Evolutionary conservation across 73 alveolate species (phyloP).

Genomic region (Diophrys appendiculata): DNA sequence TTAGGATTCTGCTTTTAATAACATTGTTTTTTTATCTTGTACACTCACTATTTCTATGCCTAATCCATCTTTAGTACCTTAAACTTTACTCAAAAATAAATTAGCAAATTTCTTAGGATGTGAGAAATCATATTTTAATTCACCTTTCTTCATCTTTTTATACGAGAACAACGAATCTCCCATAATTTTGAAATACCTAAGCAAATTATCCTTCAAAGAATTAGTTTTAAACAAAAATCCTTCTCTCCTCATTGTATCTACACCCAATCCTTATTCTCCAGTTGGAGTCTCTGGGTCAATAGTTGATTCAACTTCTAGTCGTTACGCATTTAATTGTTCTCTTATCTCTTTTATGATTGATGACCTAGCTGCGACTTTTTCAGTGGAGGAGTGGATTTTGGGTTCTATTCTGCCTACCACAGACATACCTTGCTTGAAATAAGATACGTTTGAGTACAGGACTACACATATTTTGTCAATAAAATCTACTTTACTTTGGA

Average conservation of each 20-base stretch:
- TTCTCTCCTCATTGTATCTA: no score
- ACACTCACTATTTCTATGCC: constrained; percentile 30
- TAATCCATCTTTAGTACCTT: constrained; percentile 10
- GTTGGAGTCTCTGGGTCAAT: constrained; percentile 3
- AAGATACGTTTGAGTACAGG: constrained; percentile 16
- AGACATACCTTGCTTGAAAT: constrained; percentile 19
- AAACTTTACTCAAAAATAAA: constrained; percentile 15
- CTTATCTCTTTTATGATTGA: constrained; percentile 6
- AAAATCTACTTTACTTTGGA: constrained; percentile 20
- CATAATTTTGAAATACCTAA: constrained; percentile 8
- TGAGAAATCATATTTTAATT: constrained; percentile 9
- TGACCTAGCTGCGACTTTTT: constrained; percentile 32
- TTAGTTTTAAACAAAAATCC: constrained; percentile 28
- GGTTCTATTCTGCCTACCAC: constrained; percentile 22
- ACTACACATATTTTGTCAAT: constrained; percentile 27
- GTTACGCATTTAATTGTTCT: not conserved
- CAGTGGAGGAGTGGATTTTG: constrained; percentile 25
- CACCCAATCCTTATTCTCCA: not conserved
- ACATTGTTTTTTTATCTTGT: constrained; percentile 14
- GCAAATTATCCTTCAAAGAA: constrained; percentile 22
- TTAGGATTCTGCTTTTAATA: constrained; percentile 10
- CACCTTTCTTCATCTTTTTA: constrained; percentile 6
- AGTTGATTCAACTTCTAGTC: not conserved
- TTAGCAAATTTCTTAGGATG: constrained; percentile 11
- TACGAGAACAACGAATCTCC: constrained; percentile 19